Base-by-base conservation (phyloP, 768 basidiomycete genomes). In the Xerocomellus amylosporus region DNA sequence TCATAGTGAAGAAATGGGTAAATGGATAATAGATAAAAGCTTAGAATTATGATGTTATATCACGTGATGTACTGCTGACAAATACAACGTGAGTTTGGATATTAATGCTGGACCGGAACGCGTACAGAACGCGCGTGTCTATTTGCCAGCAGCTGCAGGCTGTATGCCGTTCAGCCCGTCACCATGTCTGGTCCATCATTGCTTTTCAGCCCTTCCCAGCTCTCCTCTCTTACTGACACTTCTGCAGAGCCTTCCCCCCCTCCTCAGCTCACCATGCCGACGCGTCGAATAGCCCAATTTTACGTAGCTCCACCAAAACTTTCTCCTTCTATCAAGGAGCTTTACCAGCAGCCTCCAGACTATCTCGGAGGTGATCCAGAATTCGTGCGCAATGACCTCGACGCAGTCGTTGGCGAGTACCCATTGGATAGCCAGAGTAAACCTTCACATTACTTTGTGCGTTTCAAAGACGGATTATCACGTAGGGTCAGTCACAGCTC, bases 391-490 rank as follows among this genome's bases (percentile, higher is more conserved):
- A 37, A 64, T 40, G 66, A 68, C 42, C 62, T 75, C 9, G 73
- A 77, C 36, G 75, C 80, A 56, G 74, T 90, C 26, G 77, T 88
- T 54, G 86, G 86, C 8, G 84, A 88, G 64, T 77, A 79, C 55
- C 67, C 61, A 4, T 38, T 61, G 20, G 55, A 54, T 19, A 49
- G 41, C 12, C 69, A 77, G 5, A 69, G 63, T 8, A 62, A 59
- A 20, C 64, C 67, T n/a, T 64, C 73, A 17, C 86, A 77, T 62
- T 88, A 84, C 65, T 90, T 79, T 69, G 87, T 82, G 40, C 77
- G 80, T 34, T 80, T 77, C 58, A 68, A 72, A 42, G 78, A 78
- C 17, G 87, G 84, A n/a, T 77, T 82, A 28, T 77, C 79, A 12
- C 75, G 79, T 60, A 83, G 78, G 72, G 88, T 86, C 54, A 53